A percentile compares a stretch with the other conserved stretches of the same genome.
Evolutionary conservation across 352 stramenopile species (phyloP).

Genomic region (Phytophthora meadii): DNA sequence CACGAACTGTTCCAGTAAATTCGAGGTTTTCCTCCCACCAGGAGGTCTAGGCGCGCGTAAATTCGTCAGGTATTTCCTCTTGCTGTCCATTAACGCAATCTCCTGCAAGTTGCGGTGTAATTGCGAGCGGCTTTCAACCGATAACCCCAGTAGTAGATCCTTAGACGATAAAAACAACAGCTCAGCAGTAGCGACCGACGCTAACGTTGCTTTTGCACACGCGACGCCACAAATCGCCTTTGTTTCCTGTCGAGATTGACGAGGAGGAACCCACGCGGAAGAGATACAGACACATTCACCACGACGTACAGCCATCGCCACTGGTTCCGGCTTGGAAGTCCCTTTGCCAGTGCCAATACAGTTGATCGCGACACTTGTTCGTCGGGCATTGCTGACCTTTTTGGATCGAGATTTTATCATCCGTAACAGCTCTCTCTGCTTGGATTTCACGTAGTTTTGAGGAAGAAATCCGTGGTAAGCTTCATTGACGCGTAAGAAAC

Average conservation of each 20-base stretch:
- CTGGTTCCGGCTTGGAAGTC: not conserved
- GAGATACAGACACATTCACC: slow-evolving; percentile 62
- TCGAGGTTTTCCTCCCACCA: slow-evolving; percentile 16
- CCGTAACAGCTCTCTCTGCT: slow-evolving; percentile 25
- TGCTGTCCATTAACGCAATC: slow-evolving; percentile 19
- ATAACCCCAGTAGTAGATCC: slow-evolving; percentile 48
- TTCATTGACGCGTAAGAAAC: slow-evolving; percentile 53
- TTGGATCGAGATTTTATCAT: slow-evolving; percentile 7
- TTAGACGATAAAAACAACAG: slow-evolving; percentile 59
- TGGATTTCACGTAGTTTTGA: slow-evolving; percentile 38
- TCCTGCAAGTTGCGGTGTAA: slow-evolving; percentile 52
- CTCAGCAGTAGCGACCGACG: slow-evolving; percentile 49
- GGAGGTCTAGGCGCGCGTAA: slow-evolving; percentile 2
- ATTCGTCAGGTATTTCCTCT: slow-evolving; percentile 5
- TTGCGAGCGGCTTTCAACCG: slow-evolving; percentile 35
- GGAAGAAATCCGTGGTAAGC: slow-evolving; percentile 64
- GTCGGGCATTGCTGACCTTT: slow-evolving; percentile 7
- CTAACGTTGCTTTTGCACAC: slow-evolving; percentile 55
- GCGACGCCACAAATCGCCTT: slow-evolving; percentile 27
- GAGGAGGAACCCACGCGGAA: slow-evolving; percentile 60
- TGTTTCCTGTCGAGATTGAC: slow-evolving; percentile 33
- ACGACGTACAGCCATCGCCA: slow-evolving; percentile 39
- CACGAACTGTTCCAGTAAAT: slow-evolving; percentile 38
- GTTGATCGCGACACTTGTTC: slow-evolving; percentile 19
- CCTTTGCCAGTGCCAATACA: slow-evolving; percentile 7